phyloP scores from a whole-genome alignment of 768 basidiomycete genomes.

The Pholiota molesta region DNA sequence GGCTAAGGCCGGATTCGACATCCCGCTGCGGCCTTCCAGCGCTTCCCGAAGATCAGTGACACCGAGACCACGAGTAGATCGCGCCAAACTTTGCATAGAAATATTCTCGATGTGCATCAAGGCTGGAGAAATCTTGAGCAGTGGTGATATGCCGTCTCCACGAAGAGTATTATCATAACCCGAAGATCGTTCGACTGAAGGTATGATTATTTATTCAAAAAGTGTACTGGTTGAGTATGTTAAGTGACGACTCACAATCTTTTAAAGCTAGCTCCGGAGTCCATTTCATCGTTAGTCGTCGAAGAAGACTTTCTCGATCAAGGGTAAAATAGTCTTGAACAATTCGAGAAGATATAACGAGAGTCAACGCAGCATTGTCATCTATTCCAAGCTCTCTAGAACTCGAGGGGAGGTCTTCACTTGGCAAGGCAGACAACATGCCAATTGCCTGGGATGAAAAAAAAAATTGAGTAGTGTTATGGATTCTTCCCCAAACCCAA shows the following conservation, averaged over 20 bases:
- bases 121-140: slow-evolving; percentile 81
- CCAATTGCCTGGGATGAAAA: slow-evolving; percentile 11
- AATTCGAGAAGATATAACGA: slow-evolving; percentile 53
- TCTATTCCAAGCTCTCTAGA: slow-evolving; percentile 17
- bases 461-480: not conserved
- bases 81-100: slow-evolving; percentile 81
- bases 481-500: not conserved
- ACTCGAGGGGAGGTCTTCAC: not conserved
- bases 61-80: slow-evolving; percentile 80
- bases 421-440: slow-evolving; percentile 19
- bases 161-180: slow-evolving; percentile 57
- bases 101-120: slow-evolving; percentile 92
- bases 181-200: slow-evolving; percentile 24
- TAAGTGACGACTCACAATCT: slow-evolving; percentile 59
- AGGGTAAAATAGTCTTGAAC: slow-evolving; percentile 69
- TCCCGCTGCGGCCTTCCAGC: slow-evolving; percentile 80
- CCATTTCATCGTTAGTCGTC: slow-evolving; percentile 65
- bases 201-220: not conserved
- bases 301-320: slow-evolving; percentile 56
- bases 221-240: not conserved
- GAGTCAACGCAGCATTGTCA: slow-evolving; percentile 43
- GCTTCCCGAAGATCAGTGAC: slow-evolving; percentile 90
- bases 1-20: slow-evolving; percentile 75
- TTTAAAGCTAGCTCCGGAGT: slow-evolving; percentile 72
- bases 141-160: slow-evolving; percentile 71